Evolutionary conservation across 1,284 basidiomycete genomes (phyloP), one percentile per base, ranked within the genome.

Genomic region (Ceratobasidium sp.): DNA sequence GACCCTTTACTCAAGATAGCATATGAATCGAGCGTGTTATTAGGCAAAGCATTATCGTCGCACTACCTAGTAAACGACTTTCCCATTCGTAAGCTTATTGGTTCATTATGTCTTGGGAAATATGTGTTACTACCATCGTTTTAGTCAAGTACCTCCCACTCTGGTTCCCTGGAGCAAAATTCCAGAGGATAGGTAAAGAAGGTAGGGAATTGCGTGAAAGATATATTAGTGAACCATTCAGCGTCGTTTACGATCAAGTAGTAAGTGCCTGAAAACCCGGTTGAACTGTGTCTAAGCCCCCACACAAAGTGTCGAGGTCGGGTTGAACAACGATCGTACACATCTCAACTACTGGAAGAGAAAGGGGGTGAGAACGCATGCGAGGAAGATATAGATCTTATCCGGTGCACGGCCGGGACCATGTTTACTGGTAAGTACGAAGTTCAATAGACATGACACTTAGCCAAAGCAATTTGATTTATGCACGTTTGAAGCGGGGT

Each of bases 301-400:
- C n/a, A n/a, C 6, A n/a, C 15, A 7, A 31, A 58, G 56, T 15
- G 40, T 22, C 40, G 20, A 43, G 56, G 38, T 8, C 35, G 13
- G 3, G 25, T 58, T 29, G 56, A 58, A n/a, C 56, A 27, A 22
- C 35, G 50, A 17, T 68, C 65, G 12, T 68, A 52, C 29, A 55
- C 65, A 7, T 68, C 65, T 20, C 38, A 25, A 32, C 52, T 68
- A n/a, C 27, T 68, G 7, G 29, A 68, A 42, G 22, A 12, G 12
- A 58, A 58, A 45, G 56, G 56, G 22, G 65, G 52, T 7, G 34
- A 7, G 15, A 56, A 68, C 15, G 52, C 25, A n/a, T 45, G 40
- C 25, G 52, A 40, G 20, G 52, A 56, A 35, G 42, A 54, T 42
- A 10, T 56, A 12, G 31, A 68, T 17, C 27, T 58, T 8, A 29